Conservation (phyloP, 2,329 filamentous ascomycete species). For the Aureobasidium sp. region DNA sequence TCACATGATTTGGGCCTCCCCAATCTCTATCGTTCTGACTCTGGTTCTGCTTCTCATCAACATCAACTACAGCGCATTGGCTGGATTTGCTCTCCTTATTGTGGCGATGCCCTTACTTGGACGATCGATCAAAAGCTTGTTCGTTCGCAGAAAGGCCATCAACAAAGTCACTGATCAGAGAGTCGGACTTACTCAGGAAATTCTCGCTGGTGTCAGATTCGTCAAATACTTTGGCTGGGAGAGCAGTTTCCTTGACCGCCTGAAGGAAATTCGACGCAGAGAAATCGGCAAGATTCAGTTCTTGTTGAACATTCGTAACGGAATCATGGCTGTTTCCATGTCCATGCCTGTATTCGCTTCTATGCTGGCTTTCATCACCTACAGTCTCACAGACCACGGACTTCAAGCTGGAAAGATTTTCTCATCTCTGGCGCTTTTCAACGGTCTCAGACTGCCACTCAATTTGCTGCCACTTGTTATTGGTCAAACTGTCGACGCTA, state of each 20-base stretch:
- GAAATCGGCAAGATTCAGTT: constrained; percentile 79
- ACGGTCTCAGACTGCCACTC: constrained; percentile 78
- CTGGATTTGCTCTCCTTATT: constrained; percentile 76
- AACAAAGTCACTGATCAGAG: constrained; percentile 92
- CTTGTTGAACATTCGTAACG: constrained; percentile 74
- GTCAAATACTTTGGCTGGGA: constrained; percentile 99
- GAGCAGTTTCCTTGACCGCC: constrained; percentile 68
- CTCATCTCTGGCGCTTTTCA: constrained; percentile 90
- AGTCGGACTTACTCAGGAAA: constrained; percentile 86
- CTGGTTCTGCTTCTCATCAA: constrained; percentile 77
- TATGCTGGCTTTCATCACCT: constrained; percentile 89
- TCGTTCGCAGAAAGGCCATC: constrained; percentile 66
- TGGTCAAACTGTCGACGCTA: constrained; percentile 82
- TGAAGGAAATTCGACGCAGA: constrained; percentile 62
- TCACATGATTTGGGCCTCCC: constrained; percentile 84
- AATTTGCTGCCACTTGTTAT: constrained; percentile 84
- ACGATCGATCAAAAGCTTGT: constrained; percentile 65
- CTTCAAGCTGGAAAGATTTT: constrained; percentile 75
- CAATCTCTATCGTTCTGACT: constrained; percentile 68
- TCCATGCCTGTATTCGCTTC: constrained; percentile 88
- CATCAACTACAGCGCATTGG: constrained; percentile 81
- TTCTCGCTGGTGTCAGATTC: constrained; percentile 80
- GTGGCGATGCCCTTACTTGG: constrained; percentile 71
- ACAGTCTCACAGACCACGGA: constrained; percentile 52
- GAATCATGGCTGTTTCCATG: constrained; percentile 74